A percentile compares a stretch with the other conserved stretches of the same genome.
Conservation (phyloP, 768 basidiomycete species). For the Melanogaster broomeanus region DNA sequence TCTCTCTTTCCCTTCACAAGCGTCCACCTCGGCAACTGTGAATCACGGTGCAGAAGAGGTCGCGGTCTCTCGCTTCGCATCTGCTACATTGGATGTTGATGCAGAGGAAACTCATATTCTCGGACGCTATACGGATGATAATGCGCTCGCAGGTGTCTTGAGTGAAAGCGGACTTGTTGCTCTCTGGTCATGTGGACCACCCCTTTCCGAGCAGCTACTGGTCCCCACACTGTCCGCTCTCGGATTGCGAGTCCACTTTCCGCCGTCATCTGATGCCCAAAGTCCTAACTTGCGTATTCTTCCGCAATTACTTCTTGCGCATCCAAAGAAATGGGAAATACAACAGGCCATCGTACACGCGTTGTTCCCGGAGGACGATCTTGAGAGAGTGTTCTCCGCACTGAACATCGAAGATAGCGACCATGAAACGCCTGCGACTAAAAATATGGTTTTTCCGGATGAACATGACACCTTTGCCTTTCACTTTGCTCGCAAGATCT, state of each 20-base stretch:
- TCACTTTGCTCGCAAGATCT: conserved; percentile 37
- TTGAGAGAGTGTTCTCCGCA: conserved; percentile 47
- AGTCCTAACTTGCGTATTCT: conserved; percentile 9
- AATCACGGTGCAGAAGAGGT: conserved; percentile 1
- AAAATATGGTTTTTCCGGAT: conserved; percentile 51
- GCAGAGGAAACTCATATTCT: conserved; percentile 12
- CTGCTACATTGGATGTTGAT: conserved; percentile 18
- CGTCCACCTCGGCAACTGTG: conserved; percentile 11
- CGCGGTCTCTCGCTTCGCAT: conserved; percentile 10
- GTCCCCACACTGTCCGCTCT: conserved; percentile 24
- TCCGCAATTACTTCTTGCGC: conserved; percentile 31
- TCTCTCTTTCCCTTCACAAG: conserved; percentile 27
- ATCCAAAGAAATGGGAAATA: conserved; percentile 24
- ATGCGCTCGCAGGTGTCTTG: conserved; percentile 24
- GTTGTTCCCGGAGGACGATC: conserved; percentile 20
- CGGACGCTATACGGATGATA: conserved; percentile 18
- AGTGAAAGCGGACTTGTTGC: conserved; percentile 24
- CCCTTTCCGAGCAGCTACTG: conserved; percentile 25
- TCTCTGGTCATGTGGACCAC: conserved; percentile 32
- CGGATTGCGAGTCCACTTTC: conserved; percentile 17
- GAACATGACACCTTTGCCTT: conserved; percentile 72
- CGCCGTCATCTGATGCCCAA: background rate
- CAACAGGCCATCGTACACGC: conserved; percentile 13
- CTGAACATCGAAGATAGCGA: conserved; percentile 44
- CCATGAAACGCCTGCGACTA: conserved; percentile 28